phyloP scores from a whole-genome alignment of 2,329 filamentous ascomycete genomes.

The Trematosphaeria pertusa region DNA sequence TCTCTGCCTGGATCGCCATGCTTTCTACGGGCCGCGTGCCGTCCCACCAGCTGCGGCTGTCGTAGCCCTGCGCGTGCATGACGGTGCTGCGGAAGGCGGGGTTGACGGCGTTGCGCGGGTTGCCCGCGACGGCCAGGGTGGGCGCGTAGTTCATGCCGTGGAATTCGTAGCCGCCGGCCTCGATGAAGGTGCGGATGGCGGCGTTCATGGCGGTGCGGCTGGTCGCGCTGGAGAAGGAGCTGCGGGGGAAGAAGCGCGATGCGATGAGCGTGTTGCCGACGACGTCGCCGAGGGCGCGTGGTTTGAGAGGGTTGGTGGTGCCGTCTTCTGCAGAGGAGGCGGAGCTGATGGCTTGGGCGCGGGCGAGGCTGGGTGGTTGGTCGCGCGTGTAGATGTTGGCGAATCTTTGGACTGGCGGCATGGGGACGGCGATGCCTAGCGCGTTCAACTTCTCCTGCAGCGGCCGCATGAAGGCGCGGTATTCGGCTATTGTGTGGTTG shows the following conservation, averaged over 20 bases:
- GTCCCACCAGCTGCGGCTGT: constrained; percentile 25
- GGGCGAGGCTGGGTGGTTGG: neutral
- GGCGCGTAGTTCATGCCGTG: constrained; percentile 36
- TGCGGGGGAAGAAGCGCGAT: constrained; percentile 32
- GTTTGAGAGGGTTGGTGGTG: neutral
- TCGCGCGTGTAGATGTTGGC: constrained; percentile 2
- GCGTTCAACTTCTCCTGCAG: constrained; percentile 25
- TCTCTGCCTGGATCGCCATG: constrained; percentile 1
- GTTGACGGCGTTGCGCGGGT: constrained; percentile 28
- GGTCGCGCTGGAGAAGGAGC: constrained; percentile 15
- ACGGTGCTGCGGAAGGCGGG: constrained; percentile 31
- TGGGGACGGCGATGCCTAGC: constrained; percentile 24
- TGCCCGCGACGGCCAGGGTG: constrained; percentile 7
- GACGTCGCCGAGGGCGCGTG: constrained; percentile 23
- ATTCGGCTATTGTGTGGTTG: constrained; percentile 16
- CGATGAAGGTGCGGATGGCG: constrained; percentile 28
- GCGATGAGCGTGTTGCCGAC: constrained; percentile 32
- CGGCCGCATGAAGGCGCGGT: constrained; percentile 24
- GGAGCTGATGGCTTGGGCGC: too few species aligned
- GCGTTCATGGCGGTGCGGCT: constrained; percentile 10
- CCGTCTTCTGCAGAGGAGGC: neutral
- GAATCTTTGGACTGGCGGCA: constrained; percentile 14
- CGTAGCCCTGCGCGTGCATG: constrained; percentile 33
- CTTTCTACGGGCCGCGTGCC: constrained; percentile 9
- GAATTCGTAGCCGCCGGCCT: constrained; percentile 29